phyloP scores from a whole-genome alignment of 1,139 yeast genomes.

The Suhomyces coccinellae region DNA sequence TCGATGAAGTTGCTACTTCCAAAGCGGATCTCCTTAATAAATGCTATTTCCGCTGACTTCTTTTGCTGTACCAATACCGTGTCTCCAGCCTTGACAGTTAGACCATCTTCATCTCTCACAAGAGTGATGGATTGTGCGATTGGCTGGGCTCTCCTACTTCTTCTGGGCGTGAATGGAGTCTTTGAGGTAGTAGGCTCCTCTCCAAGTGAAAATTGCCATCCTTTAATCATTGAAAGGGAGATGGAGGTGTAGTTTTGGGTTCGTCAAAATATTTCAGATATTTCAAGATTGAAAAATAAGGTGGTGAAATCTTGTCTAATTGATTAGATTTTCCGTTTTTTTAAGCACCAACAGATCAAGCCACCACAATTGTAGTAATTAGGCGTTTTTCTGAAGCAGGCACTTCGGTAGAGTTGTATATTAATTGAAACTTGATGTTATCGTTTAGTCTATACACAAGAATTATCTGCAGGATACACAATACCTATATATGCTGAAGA shows the following conservation, averaged over 20 bases:
- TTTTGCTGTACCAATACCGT: conserved; percentile 29
- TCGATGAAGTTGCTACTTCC: conserved; percentile 43
- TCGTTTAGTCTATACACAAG: not conserved
- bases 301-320: not conserved
- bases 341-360: too few species aligned
- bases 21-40: conserved; percentile 42
- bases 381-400: not conserved
- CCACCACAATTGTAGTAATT: too few species aligned
- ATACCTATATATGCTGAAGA: not conserved
- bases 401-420: not conserved
- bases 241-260: not conserved
- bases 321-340: not conserved
- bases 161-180: conserved; percentile 10
- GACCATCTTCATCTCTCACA: conserved; percentile 34
- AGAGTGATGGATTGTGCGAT: conserved; percentile 19
- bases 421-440: too few species aligned
- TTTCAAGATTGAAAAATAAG: not conserved
- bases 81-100: conserved; percentile 44
- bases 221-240: conserved; percentile 20
- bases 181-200: conserved; percentile 17
- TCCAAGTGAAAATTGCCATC: conserved; percentile 32
- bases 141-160: conserved; percentile 17
- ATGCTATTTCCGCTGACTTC: conserved; percentile 27
- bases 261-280: not conserved
- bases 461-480: conserved; percentile 3